Conservation (phyloP, 2,329 filamentous ascomycete species). For the Coniella vitis region DNA sequence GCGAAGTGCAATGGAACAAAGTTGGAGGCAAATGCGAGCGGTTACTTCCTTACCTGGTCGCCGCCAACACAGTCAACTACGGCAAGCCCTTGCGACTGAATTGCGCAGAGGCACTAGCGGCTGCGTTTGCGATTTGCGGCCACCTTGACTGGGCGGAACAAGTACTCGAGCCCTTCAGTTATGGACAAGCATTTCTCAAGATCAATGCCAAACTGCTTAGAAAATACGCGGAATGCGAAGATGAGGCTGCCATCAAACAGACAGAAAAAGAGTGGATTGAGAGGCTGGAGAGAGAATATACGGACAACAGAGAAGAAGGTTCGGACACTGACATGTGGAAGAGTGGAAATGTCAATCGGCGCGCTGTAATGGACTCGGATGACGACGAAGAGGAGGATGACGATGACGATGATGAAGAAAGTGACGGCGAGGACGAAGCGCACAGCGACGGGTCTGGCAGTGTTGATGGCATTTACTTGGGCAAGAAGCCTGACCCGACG, state of each 20-base stretch:
- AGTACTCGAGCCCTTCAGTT: conserved; percentile 77
- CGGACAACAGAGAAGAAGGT: conserved; percentile 63
- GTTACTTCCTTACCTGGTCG: conserved; percentile 87
- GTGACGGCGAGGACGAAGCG: conserved; percentile 37
- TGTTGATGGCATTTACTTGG: conserved; percentile 54
- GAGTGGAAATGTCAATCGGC: conserved; percentile 79
- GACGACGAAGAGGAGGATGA: conserved; percentile 43
- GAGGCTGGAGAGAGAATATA: conserved; percentile 83
- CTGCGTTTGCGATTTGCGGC: conserved; percentile 88
- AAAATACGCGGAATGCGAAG: conserved; percentile 75
- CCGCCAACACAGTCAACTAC: conserved; percentile 96
- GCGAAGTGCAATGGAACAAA: conserved; percentile 82
- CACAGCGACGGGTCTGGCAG: conserved; percentile 36
- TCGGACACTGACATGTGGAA: conserved; percentile 76
- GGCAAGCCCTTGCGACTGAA: conserved; percentile 92
- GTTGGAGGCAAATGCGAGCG: conserved; percentile 93
- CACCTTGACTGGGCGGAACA: conserved; percentile 85
- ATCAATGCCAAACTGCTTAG: conserved; percentile 82
- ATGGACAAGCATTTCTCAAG: conserved; percentile 80
- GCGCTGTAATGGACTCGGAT: conserved; percentile 34
- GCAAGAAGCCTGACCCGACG: conserved; percentile 39
- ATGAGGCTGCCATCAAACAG: conserved; percentile 76
- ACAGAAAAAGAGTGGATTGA: conserved; percentile 83
- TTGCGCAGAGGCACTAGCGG: conserved; percentile 89
- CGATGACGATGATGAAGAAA: conserved; percentile 37